Evolutionary conservation across 768 basidiomycete genomes (phyloP), one percentile per base, ranked within the genome.

Genomic region (Russula brevipes): DNA sequence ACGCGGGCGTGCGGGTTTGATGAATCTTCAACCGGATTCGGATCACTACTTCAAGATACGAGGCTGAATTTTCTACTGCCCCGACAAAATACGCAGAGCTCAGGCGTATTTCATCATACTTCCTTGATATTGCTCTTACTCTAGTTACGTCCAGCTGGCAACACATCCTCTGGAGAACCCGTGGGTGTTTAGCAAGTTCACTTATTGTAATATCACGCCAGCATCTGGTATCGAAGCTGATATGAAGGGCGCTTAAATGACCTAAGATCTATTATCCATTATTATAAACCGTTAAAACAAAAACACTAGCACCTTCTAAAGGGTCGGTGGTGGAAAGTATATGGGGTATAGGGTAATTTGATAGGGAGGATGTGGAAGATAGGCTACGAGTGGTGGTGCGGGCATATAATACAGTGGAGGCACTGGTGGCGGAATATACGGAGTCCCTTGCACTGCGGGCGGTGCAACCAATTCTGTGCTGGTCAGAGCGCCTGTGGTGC

Each of bases 1-100:
- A 67, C 39, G 66, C 64, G 39, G 66, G 53, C 24, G 5, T 41
- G 12, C 66, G 66, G 10, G 59, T 65, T 31, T 67, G 58, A 35
- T 14, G 17, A 3, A 5, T 11, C 6, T 19, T 53, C 36, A 31
- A 24, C 56, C 17, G 12, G 36, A 45, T 47, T 47, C 19, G 35
- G 12, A 30, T n/a, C n/a, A 12, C 35, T 39, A n/a, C 45, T 61
- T 38, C 30, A 19, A 47, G 31, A 33, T 3, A 54, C 38, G 35
- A 33, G 31, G 35, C 38, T 31, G 49, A 46, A n/a, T 11, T 52
- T 45, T 51, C n/a, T 17, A 35, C 44, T 53, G 19, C 53, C 16
- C 6, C 24, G 16, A 33, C n/a, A 45, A 56, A 35, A 39, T 30
- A 7, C 41, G n/a, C 24, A 46, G 35, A 17, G 35, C 30, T 19